Evolutionary conservation across 2,329 filamentous ascomycete species (phyloP), one percentile per base, ranked within the genome.

Genomic region (Albifimbria verrucaria): DNA sequence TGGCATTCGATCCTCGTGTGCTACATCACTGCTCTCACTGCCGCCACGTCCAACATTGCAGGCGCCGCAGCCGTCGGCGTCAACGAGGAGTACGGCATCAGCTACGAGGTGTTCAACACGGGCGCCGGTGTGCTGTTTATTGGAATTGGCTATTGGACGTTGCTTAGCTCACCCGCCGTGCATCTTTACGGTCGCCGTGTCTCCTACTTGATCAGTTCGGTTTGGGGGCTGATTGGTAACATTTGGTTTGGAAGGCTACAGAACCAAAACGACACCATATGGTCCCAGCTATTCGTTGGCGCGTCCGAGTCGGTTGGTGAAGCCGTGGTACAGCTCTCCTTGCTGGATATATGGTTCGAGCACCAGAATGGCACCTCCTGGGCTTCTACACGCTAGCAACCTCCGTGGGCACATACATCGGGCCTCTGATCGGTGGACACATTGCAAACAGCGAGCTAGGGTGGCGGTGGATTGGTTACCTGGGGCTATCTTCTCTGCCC

Each of bases 301-400:
- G 79, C 79, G 3, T 82, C 80, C 4, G 79, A 83, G 63, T 74
- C 78, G 9, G 78, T 78, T 42, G 79, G 78, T 2, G 80, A 83
- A 63, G 80, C 80, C 1, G 74, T 78, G 25, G 80, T 79, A 7
- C 80, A 83, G 59, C 65, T 82, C n/a, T 81, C 78, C 2, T 68
- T 83, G 24, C 77, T 80, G 7, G 80, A 83, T 57, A 72, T 83
- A 25, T 83, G 80, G 69, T 83, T 79, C 55, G 77, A 82, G 65
- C 80, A 83, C 58, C 78, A 80, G 54, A 74, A 79, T 43, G 80
- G 80, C 41, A 72, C 73, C 1, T 77, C 79, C 68, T 83, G 6
- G 80, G 80, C 52, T 61, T 82, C 23, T 83, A 83, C 58, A 78
- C 81, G 23, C 67, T 82, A 32, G 76, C 80, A 2, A 82, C 79